These are phyloP conservation scores for Samsoniella hepiali DNA, from an alignment of 2,329 filamentous ascomycete genomes.

Conservation along the genomic window DNA sequence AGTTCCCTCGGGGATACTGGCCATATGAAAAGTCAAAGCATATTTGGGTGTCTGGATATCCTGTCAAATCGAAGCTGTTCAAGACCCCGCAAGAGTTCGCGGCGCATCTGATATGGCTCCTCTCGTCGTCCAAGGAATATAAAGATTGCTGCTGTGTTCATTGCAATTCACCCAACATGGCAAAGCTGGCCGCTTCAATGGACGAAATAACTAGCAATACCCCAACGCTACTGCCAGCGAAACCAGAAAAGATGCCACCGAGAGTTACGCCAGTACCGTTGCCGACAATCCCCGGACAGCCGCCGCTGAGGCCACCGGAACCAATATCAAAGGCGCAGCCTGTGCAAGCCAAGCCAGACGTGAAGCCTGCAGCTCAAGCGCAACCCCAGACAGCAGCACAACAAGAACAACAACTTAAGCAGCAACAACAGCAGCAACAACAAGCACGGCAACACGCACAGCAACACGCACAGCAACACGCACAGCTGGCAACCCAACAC, in stretches of 20 bases:
- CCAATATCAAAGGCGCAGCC: slow-evolving; percentile 30
- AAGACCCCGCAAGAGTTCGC: slow-evolving; percentile 53
- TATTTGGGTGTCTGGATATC: slow-evolving; percentile 49
- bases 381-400: slow-evolving; percentile 6
- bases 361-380: slow-evolving; percentile 10
- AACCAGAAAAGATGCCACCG: slow-evolving; percentile 23
- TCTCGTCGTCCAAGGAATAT: slow-evolving; percentile 46
- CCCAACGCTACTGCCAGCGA: slow-evolving; percentile 20
- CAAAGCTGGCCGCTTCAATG: slow-evolving; percentile 24
- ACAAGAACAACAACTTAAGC: slow-evolving; percentile 19
- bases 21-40: slow-evolving; percentile 47
- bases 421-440: slow-evolving; percentile 21
- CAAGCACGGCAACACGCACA: slow-evolving; percentile 19
- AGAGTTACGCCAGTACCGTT: slow-evolving; percentile 39
- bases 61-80: slow-evolving; percentile 46
- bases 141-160: slow-evolving; percentile 50
- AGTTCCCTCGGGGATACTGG: slow-evolving; percentile 46
- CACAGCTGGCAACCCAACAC: slow-evolving; percentile 17
- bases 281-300: slow-evolving; percentile 34
- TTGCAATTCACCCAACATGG: slow-evolving; percentile 37
- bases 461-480: slow-evolving; percentile 22
- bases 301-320: neutral
- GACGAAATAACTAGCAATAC: slow-evolving; percentile 30
- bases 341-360: slow-evolving; percentile 20
- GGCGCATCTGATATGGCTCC: slow-evolving; percentile 50